These are phyloP conservation scores for Closterium sp. DNA, from an alignment of 139 green algal species.

Conservation along the genomic window DNA sequence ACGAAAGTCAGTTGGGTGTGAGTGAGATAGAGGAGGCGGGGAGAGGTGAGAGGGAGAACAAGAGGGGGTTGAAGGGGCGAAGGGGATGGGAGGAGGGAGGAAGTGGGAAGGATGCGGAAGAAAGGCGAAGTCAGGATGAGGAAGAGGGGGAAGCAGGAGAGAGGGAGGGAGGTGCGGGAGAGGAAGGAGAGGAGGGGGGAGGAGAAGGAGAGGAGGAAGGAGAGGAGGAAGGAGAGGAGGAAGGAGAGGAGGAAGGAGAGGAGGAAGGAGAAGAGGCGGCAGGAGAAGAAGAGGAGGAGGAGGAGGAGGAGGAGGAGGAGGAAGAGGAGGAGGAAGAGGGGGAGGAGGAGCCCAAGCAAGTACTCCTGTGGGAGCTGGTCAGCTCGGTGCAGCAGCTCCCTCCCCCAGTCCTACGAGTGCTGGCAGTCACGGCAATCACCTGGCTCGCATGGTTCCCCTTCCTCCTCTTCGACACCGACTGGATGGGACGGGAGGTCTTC, in stretches of 20 bases:
- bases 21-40: background rate
- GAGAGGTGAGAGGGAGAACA: background rate
- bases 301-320: background rate
- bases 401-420: slow-evolving; percentile 5
- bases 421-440: slow-evolving; percentile 36
- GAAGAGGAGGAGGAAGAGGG: background rate
- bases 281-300: background rate
- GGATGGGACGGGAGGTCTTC: slow-evolving; percentile 45
- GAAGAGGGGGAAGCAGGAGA: background rate
- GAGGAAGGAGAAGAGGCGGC: background rate
- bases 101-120: background rate
- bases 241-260: background rate
- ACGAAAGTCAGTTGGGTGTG: background rate
- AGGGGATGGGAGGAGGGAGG: background rate
- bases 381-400: slow-evolving; percentile 16
- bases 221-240: background rate
- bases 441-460: slow-evolving; percentile 46
- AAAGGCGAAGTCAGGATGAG: background rate
- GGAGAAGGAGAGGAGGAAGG: background rate
- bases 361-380: slow-evolving; percentile 1
- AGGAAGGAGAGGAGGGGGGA: background rate
- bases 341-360: background rate
- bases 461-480: slow-evolving; percentile 52
- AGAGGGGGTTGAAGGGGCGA: background rate
- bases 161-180: background rate